A percentile compares a stretch with the other conserved stretches of the same genome.
Conservation (phyloP, 805 yeast species). For the Candida peoriensis region DNA sequence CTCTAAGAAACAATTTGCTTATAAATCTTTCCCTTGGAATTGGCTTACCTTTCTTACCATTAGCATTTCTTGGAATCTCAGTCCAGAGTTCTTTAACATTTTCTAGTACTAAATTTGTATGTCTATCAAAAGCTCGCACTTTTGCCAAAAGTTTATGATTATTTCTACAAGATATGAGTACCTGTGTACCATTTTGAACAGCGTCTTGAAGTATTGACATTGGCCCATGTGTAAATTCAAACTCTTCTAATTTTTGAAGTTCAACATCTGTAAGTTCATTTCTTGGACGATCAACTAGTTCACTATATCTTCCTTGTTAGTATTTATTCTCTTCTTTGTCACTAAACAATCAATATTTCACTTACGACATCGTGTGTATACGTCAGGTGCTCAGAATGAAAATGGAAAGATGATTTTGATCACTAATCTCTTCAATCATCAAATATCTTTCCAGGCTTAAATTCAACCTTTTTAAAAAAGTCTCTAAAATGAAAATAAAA, state of each 20-base stretch:
- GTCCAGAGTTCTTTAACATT: constrained; percentile 87
- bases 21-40: constrained; percentile 73
- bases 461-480: too few species aligned
- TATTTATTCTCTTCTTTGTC: background rate
- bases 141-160: constrained; percentile 88
- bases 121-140: constrained; percentile 94
- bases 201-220: constrained; percentile 83
- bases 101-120: constrained; percentile 87
- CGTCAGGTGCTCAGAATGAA: too few species aligned
- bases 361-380: constrained; percentile 21
- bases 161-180: constrained; percentile 85
- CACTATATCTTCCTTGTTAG: constrained; percentile 35
- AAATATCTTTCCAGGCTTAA: too few species aligned
- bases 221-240: constrained; percentile 88
- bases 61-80: constrained; percentile 52
- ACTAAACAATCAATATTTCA: background rate
- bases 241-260: constrained; percentile 77
- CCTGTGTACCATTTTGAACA: constrained; percentile 65
- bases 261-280: constrained; percentile 79
- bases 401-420: too few species aligned
- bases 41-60: constrained; percentile 68
- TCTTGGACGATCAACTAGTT: constrained; percentile 66
- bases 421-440: too few species aligned
- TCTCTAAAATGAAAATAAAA: too few species aligned
- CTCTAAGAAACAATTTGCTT: constrained; percentile 86